A percentile compares a stretch with the other conserved stretches of the same genome.
Evolutionary conservation across 305 asterid species (phyloP).

Genomic region (Ajuga reptans): DNA sequence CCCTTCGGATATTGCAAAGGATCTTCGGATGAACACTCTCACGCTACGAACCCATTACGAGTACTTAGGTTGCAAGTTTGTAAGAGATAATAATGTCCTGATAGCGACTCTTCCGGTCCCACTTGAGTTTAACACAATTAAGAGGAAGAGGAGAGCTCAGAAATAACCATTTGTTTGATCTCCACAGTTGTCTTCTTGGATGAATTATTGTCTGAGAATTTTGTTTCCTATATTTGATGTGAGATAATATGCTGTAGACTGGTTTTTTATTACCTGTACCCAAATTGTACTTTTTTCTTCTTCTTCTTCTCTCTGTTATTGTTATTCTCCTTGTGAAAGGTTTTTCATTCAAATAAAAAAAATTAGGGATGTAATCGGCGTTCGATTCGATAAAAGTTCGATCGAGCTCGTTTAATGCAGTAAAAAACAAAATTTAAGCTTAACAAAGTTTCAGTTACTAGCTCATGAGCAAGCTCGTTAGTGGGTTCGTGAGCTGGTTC

Average conservation of each 20-base stretch:
- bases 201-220: neutral
- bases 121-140: constrained; percentile 33
- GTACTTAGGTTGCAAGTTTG: constrained; percentile 76
- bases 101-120: constrained; percentile 72
- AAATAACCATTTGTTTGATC: no score
- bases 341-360: no score
- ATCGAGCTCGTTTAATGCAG: no score
- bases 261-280: neutral
- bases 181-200: neutral
- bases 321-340: no score
- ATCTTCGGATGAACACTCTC: constrained; percentile 45
- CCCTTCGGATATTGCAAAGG: constrained; percentile 63
- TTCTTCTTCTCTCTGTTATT: neutral
- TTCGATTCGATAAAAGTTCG: no score
- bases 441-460: no score
- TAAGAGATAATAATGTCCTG: constrained; percentile 32
- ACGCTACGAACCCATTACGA: constrained; percentile 42
- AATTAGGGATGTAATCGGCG: no score
- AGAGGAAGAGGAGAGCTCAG: constrained; percentile 30
- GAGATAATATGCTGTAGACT: neutral
- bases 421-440: no score
- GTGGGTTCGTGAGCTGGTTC: no score
- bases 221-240: neutral
- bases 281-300: neutral
- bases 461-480: no score